These are phyloP conservation scores for Botrytis byssoidea DNA, from an alignment of 2,329 filamentous ascomycete species.

Conservation along the genomic window DNA sequence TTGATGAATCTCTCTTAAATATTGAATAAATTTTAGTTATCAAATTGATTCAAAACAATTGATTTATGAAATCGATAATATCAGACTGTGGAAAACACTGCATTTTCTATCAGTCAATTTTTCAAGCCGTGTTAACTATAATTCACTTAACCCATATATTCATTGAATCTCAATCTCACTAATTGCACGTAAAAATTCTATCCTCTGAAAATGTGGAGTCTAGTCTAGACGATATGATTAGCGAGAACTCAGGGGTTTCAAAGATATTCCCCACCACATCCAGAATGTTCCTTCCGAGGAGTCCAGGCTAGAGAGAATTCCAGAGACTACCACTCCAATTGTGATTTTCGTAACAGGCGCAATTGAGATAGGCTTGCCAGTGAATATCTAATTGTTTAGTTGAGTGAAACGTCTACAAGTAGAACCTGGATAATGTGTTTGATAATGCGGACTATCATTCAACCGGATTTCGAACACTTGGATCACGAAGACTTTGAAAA, in stretches of 20 bases:
- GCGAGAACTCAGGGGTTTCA: not conserved
- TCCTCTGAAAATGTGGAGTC: not conserved
- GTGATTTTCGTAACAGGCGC: not conserved
- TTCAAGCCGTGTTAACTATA: not conserved
- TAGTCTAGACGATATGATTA: not conserved
- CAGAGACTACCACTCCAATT: not conserved
- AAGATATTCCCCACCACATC: not conserved
- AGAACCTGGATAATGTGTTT: too few species aligned
- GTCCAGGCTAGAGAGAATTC: not conserved
- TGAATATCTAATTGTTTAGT: not conserved
- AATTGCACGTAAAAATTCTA: not conserved
- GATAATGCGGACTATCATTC: not conserved
- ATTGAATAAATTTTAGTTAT: not conserved
- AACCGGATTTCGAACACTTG: not conserved
- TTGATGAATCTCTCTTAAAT: not conserved
- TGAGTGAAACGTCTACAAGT: too few species aligned
- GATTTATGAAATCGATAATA: not conserved
- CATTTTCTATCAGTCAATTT: not conserved
- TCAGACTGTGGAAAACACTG: not conserved
- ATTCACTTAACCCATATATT: accelerated
- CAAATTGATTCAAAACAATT: not conserved
- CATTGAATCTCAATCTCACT: not conserved
- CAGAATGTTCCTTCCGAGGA: not conserved
- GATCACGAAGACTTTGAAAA: too few species aligned
- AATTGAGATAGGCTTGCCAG: not conserved